Conservation (phyloP, 352 stramenopile genomes). For the Pythium phragmiticola region DNA sequence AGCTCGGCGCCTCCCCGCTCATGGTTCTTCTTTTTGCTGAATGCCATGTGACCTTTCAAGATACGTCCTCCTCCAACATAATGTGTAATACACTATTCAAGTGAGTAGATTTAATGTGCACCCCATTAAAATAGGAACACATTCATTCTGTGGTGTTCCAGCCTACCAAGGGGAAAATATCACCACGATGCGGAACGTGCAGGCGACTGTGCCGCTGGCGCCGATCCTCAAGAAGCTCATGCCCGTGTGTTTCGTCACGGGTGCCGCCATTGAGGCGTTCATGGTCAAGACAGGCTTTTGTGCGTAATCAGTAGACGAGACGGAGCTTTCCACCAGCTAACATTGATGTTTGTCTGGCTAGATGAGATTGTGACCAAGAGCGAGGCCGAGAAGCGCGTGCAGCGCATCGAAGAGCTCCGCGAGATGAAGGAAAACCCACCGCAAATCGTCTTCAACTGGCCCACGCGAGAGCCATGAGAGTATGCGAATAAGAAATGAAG, state of each 20-base stretch:
- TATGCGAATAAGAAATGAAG: not conserved
- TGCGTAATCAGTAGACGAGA: constrained; percentile 29
- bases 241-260: constrained; percentile 82
- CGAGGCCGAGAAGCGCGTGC: constrained; percentile 69
- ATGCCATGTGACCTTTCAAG: constrained; percentile 13
- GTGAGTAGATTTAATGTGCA: not conserved
- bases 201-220: constrained; percentile 42
- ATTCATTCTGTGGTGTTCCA: not conserved
- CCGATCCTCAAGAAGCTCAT: constrained; percentile 84
- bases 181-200: constrained; percentile 5
- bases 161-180: not conserved
- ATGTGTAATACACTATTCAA: not conserved
- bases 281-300: constrained; percentile 91
- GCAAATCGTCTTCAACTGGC: constrained; percentile 24
- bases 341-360: constrained; percentile 25
- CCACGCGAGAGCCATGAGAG: constrained; percentile 18
- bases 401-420: constrained; percentile 53
- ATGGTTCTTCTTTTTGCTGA: constrained; percentile 27
- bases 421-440: constrained; percentile 36
- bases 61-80: not conserved
- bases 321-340: constrained; percentile 6
- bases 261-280: constrained; percentile 82
- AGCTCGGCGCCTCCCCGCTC: constrained; percentile 67
- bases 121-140: not conserved
- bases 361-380: constrained; percentile 82